Evolutionary conservation across 768 basidiomycete species (phyloP).

Genomic region (Xanthoconium purpureum): DNA sequence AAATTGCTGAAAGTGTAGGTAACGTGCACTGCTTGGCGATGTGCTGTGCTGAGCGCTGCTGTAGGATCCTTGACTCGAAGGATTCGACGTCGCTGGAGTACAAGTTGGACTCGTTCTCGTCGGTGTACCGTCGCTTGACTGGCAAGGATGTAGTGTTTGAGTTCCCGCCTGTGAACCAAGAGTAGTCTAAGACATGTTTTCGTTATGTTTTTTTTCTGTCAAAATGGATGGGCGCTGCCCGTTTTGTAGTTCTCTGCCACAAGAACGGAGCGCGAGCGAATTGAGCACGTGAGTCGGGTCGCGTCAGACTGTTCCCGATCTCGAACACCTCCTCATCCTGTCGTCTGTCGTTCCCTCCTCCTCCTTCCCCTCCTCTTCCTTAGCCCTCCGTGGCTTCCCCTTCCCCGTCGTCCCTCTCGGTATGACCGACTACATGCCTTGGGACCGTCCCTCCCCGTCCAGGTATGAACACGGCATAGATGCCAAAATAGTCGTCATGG

Average conservation of each 20-base stretch:
- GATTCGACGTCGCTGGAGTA: constrained; percentile 98
- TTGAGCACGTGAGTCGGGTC: constrained; percentile 33
- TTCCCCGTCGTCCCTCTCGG: constrained; percentile 23
- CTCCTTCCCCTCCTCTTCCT: constrained; percentile 34
- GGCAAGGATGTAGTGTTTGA: constrained; percentile 97
- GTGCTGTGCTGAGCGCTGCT: constrained; percentile 15
- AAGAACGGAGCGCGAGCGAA: constrained; percentile 16
- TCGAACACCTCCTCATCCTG: constrained; percentile 20
- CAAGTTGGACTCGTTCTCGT: constrained; percentile 99
- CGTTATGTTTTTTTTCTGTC: constrained; percentile 18
- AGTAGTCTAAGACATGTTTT: constrained; percentile 37
- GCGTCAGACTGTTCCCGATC: constrained; percentile 32
- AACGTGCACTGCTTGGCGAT: constrained; percentile 5
- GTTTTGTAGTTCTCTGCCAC: constrained; percentile 31
- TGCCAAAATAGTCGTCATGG: constrained; percentile 95
- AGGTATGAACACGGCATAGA: constrained; percentile 84
- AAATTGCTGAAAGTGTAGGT: constrained; percentile 98
- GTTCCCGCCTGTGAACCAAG: constrained; percentile 76
- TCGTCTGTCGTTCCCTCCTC: constrained; percentile 35
- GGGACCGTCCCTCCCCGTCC: constrained; percentile 65
- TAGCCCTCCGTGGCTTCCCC: constrained; percentile 46
- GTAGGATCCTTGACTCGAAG: constrained; percentile 94
- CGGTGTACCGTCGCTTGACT: constrained; percentile 91
- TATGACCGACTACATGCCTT: constrained; percentile 58
- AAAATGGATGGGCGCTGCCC: constrained; percentile 36